Evolutionary conservation across 345 rosid genomes (phyloP).

Genomic region (Hibiscus mutabilis): DNA sequence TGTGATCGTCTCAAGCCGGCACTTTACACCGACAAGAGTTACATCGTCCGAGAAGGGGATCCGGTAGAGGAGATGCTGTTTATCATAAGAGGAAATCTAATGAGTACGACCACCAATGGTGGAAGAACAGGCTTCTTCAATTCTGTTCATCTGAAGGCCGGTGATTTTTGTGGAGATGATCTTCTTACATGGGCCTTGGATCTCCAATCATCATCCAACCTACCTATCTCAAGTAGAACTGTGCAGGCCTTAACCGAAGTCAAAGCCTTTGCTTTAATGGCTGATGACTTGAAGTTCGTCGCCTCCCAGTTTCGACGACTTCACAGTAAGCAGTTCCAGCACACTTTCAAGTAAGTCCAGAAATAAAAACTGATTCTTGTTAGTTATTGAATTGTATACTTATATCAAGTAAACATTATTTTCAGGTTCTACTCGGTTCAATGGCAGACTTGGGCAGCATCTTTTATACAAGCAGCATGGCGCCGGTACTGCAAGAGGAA

Average conservation of each 20-base stretch:
- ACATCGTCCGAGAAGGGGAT: conserved; percentile 52
- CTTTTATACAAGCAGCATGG: conserved; percentile 86
- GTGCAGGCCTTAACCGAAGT: conserved; percentile 59
- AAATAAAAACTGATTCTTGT: not conserved
- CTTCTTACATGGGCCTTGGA: conserved; percentile 71
- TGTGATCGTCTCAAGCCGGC: conserved; percentile 62
- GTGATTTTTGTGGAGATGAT: conserved; percentile 78
- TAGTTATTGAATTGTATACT: not conserved
- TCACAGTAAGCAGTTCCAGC: conserved; percentile 57
- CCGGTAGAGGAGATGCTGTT: conserved; percentile 23
- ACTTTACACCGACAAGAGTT: conserved; percentile 52
- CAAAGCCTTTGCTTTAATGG: conserved; percentile 61
- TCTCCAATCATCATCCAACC: conserved; percentile 40
- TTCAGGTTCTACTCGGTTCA: conserved; percentile 44
- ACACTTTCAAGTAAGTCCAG: conserved; percentile 50
- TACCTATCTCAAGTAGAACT: conserved; percentile 62
- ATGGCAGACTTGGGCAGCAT: conserved; percentile 49
- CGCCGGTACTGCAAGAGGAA: conserved; percentile 50
- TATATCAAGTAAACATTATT: not conserved
- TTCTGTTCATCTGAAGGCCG: conserved; percentile 40
- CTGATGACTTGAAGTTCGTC: conserved; percentile 58
- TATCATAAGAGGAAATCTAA: too few relatives aligned
- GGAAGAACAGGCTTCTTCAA: conserved; percentile 63
- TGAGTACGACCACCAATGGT: conserved; percentile 31
- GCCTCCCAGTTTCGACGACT: conserved; percentile 66